Conservation (phyloP, 2,329 filamentous ascomycete genomes). For the Tolypocladium sp. region DNA sequence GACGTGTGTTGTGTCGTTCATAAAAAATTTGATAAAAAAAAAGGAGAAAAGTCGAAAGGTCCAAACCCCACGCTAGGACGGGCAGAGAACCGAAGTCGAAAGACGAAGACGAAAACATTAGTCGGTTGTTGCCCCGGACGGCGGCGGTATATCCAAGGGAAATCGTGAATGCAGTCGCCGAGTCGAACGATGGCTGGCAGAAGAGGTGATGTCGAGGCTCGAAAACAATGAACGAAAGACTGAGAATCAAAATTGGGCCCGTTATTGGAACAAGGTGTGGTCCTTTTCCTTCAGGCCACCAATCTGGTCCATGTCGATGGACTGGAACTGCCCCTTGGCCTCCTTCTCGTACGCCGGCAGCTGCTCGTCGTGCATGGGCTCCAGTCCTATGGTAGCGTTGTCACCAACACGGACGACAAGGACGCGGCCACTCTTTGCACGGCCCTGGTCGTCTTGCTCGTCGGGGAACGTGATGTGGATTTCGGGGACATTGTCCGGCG, state of each 20-base stretch:
- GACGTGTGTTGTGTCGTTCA: slow-evolving; percentile 8
- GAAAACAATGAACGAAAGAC: not conserved
- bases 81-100: not conserved
- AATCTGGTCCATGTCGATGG: slow-evolving; percentile 88
- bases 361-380: slow-evolving; percentile 71
- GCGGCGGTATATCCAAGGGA: not conserved
- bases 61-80: not conserved
- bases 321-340: slow-evolving; percentile 73
- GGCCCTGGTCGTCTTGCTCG: slow-evolving; percentile 81
- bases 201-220: not conserved
- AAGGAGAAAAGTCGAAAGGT: slow-evolving; percentile 1
- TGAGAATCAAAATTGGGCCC: not conserved
- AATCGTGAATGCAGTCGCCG: not conserved
- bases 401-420: slow-evolving; percentile 90
- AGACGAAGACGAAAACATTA: not conserved
- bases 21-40: not conserved
- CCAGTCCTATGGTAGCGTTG: slow-evolving; percentile 72
- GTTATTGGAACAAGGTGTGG: slow-evolving; percentile 27
- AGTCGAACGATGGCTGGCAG: not conserved
- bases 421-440: slow-evolving; percentile 74
- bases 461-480: slow-evolving; percentile 98
- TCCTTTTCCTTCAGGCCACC: slow-evolving; percentile 92
- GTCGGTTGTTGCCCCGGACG: not conserved
- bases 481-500: slow-evolving; percentile 78
- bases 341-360: slow-evolving; percentile 86